phyloP scores from a whole-genome alignment of 2,329 filamentous ascomycete species.

The Arthrobotrys musiformis region DNA sequence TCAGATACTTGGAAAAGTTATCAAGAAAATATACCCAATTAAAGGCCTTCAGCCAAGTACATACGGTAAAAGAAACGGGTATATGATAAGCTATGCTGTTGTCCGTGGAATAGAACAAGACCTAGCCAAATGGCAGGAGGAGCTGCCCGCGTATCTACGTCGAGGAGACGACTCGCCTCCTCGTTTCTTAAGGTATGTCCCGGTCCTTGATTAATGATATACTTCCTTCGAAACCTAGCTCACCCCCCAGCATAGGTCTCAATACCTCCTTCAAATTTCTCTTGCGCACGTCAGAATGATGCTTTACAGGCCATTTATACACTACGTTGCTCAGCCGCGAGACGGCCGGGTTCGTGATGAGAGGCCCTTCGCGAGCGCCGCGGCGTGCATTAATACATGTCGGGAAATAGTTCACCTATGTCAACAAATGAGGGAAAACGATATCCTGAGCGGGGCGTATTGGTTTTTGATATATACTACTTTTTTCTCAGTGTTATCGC shows the following conservation, averaged over 20 bases:
- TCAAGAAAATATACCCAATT: constrained; percentile 74
- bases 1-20: constrained; percentile 73
- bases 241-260: constrained; percentile 66
- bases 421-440: constrained; percentile 78
- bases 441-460: constrained; percentile 80
- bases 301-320: constrained; percentile 82
- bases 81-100: constrained; percentile 72
- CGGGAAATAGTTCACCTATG: constrained; percentile 82
- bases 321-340: constrained; percentile 77
- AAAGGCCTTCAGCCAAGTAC: constrained; percentile 68
- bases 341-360: constrained; percentile 69
- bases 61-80: constrained; percentile 65
- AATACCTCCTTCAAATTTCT: constrained; percentile 80
- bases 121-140: constrained; percentile 72
- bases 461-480: constrained; percentile 89
- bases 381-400: constrained; percentile 71
- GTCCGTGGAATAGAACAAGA: constrained; percentile 74
- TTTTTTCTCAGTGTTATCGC: constrained; percentile 81
- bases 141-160: constrained; percentile 78
- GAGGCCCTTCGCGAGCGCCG: constrained; percentile 78
- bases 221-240: background rate
- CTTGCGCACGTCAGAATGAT: constrained; percentile 86
- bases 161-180: constrained; percentile 80
- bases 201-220: background rate
- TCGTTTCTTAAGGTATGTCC: constrained; percentile 57